phyloP scores from a whole-genome alignment of 495 filamentous ascomycete species.

The Barbatosphaeria neglecta region DNA sequence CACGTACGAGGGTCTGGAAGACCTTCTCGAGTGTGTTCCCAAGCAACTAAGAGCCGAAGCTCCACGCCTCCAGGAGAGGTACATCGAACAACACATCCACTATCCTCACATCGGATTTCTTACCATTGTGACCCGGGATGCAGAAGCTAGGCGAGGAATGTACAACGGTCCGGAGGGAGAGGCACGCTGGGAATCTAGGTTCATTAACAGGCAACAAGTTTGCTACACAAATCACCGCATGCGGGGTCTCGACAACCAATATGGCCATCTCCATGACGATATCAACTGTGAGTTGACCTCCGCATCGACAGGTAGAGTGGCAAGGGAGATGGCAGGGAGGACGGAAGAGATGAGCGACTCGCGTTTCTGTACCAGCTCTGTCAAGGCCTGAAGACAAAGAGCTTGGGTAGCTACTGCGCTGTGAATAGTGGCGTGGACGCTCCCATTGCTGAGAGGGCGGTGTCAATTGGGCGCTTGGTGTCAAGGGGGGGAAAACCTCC shows the following conservation, averaged over 20 bases:
- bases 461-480: constrained; percentile 57
- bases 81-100: constrained; percentile 58
- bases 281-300: constrained; percentile 70
- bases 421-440: constrained; percentile 70
- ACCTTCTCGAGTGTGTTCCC: constrained; percentile 57
- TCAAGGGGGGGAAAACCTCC: constrained; percentile 42
- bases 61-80: constrained; percentile 45
- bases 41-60: constrained; percentile 47
- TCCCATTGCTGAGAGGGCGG: constrained; percentile 63
- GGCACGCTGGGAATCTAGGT: constrained; percentile 69
- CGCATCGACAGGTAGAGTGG: too few species aligned
- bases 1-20: constrained; percentile 64
- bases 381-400: constrained; percentile 61
- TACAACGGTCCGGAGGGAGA: constrained; percentile 46
- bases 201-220: constrained; percentile 55
- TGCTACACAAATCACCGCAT: constrained; percentile 87
- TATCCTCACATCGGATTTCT: constrained; percentile 90
- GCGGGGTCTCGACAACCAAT: constrained; percentile 67
- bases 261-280: constrained; percentile 73
- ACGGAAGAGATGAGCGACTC: constrained; percentile 59
- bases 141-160: constrained; percentile 44
- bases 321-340: too few species aligned
- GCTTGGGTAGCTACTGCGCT: constrained; percentile 77
- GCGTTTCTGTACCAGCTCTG: constrained; percentile 75
- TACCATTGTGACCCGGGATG: constrained; percentile 58